Evolutionary conservation across 495 filamentous ascomycete genomes (phyloP).

Genomic region (Xylaria flabelliformis): DNA sequence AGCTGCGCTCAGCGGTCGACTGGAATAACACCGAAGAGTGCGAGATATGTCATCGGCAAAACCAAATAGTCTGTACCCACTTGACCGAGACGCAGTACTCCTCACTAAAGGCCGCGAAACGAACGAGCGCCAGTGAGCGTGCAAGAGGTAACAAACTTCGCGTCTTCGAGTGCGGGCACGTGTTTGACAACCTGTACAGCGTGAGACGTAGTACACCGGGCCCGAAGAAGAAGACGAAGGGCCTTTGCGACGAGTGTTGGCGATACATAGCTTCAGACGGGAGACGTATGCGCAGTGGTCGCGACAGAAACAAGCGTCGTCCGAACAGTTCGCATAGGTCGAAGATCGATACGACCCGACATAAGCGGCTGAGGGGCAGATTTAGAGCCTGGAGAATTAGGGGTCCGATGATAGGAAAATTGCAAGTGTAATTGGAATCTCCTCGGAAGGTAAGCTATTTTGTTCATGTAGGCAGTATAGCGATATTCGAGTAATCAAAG

Average conservation of each 20-base stretch:
- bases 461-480: background rate
- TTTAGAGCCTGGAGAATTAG: conserved; percentile 7
- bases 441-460: background rate
- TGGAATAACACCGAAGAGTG: background rate
- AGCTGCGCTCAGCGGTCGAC: background rate
- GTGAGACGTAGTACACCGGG: background rate
- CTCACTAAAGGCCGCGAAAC: conserved; percentile 4
- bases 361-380: background rate
- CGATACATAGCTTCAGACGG: conserved; percentile 4
- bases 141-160: background rate
- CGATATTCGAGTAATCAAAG: background rate
- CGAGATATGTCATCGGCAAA: background rate
- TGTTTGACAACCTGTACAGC: background rate
- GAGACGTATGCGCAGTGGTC: conserved; percentile 2
- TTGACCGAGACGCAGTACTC: background rate
- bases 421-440: background rate
- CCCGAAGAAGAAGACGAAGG: background rate
- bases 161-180: conserved; percentile 20
- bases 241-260: conserved; percentile 18
- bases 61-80: background rate
- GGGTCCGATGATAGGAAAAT: background rate
- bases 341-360: background rate
- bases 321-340: background rate
- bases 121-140: background rate
- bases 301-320: background rate